These are phyloP conservation scores for Mycena chlorophos DNA, from an alignment of 768 basidiomycete genomes.

Conservation along the genomic window DNA sequence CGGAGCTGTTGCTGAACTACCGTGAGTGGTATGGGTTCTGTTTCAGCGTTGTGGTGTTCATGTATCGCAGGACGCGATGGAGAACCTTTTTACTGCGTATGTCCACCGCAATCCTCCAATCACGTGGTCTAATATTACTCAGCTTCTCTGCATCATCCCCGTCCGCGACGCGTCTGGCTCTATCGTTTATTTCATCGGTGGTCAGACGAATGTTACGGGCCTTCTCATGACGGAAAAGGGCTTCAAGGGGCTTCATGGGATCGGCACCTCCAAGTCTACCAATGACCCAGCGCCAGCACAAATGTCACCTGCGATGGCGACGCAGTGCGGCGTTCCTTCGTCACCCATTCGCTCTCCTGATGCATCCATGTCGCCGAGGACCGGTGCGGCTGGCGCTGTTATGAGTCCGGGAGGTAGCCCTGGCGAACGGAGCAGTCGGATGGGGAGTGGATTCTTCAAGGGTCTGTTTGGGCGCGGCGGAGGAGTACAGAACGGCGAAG, in stretches of 20 bases:
- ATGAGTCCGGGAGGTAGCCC: background rate
- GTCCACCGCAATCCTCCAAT: background rate
- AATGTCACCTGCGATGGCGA: constrained; percentile 18
- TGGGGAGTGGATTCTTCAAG: constrained; percentile 13
- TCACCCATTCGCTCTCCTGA: background rate
- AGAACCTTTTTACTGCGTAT: constrained; percentile 21
- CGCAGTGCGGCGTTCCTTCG: background rate
- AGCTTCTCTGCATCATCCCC: constrained; percentile 22
- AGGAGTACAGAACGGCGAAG: background rate
- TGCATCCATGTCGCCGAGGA: constrained; percentile 1
- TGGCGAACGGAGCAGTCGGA: background rate
- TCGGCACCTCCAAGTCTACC: background rate
- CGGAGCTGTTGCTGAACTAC: constrained; percentile 19
- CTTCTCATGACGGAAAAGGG: constrained; percentile 14
- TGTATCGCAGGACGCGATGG: constrained; percentile 17
- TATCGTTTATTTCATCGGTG: constrained; percentile 22
- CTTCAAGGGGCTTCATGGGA: constrained; percentile 3
- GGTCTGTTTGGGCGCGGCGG: constrained; percentile 16
- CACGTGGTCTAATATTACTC: background rate
- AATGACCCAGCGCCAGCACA: background rate
- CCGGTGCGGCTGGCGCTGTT: constrained; percentile 8
- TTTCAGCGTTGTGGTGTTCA: no score
- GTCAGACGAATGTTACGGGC: constrained; percentile 21
- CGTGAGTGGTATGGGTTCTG: background rate
- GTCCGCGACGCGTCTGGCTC: constrained; percentile 15